Conservation (phyloP, 2,329 filamentous ascomycete genomes). For the Fusarium newnesense region DNA sequence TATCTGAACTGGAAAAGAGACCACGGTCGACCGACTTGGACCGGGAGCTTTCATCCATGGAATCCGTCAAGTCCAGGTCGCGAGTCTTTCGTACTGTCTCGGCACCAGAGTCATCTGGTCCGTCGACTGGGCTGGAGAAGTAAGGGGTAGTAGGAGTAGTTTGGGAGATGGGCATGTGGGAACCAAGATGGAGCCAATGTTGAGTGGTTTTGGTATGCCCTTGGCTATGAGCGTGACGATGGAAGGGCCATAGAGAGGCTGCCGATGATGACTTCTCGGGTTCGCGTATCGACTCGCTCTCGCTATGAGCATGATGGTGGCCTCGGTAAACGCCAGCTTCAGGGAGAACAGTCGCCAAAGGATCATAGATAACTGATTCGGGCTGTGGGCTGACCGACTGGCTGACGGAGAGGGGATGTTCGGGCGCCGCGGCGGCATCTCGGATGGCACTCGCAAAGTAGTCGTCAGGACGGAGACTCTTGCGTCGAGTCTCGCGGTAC, state of each 20-base stretch:
- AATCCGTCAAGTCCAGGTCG: constrained; percentile 50
- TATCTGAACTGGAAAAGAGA: constrained; percentile 68
- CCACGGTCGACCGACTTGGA: constrained; percentile 73
- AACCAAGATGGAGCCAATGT: constrained; percentile 54
- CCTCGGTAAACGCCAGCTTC: constrained; percentile 42
- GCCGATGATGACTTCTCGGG: constrained; percentile 43
- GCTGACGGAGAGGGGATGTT: constrained; percentile 42
- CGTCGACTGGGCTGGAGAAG: constrained; percentile 48
- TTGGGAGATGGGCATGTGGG: constrained; percentile 40
- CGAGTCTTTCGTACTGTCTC: constrained; percentile 53
- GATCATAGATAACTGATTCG: constrained; percentile 51
- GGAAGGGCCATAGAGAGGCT: constrained; percentile 43
- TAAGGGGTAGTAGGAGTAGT: constrained; percentile 52
- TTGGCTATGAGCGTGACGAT: constrained; percentile 54
- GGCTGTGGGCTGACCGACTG: constrained; percentile 40
- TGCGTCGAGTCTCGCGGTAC: constrained; percentile 62
- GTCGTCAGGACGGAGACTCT: constrained; percentile 64
- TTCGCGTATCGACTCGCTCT: constrained; percentile 38
- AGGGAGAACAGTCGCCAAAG: constrained; percentile 53
- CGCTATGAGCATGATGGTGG: constrained; percentile 41
- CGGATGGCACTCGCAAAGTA: constrained; percentile 59
- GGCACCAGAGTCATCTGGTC: constrained; percentile 54
- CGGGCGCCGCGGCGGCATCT: constrained; percentile 43
- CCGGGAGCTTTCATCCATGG: constrained; percentile 61
- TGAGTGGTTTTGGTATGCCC: constrained; percentile 52